Evolutionary conservation across 177 flowering plant genomes (phyloP).

Genomic region (Telopea speciosissima): DNA sequence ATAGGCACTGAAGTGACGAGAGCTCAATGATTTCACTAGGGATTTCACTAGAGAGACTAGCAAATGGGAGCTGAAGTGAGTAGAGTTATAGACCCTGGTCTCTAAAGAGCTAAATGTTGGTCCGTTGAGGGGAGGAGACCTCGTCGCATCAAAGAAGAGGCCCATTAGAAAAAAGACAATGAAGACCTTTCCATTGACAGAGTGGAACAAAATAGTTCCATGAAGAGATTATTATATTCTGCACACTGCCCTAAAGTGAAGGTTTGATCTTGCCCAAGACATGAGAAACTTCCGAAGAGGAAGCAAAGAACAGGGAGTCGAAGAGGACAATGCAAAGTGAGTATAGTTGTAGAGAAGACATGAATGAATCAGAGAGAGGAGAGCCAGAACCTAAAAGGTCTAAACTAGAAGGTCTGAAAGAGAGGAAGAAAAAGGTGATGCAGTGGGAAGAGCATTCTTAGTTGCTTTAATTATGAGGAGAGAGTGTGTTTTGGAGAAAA

Average conservation of each 20-base stretch:
- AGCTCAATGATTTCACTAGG: constrained; percentile 81
- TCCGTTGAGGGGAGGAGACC: constrained; percentile 48
- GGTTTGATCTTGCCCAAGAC: constrained; percentile 60
- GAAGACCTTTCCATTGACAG: constrained; percentile 88
- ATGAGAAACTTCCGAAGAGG: constrained; percentile 58
- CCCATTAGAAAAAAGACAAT: constrained; percentile 69
- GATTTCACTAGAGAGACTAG: constrained; percentile 67
- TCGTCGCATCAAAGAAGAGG: constrained; percentile 46
- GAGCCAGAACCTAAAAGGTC: neutral
- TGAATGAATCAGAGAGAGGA: constrained; percentile 17
- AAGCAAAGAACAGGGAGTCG: constrained; percentile 21
- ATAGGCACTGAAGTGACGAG: constrained; percentile 58
- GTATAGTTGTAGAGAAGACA: constrained; percentile 29
- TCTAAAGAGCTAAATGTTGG: constrained; percentile 40
- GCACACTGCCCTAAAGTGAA: constrained; percentile 55
- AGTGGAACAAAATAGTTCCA: constrained; percentile 84
- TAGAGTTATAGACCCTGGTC: constrained; percentile 66
- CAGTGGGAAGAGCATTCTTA: neutral
- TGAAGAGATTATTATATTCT: constrained; percentile 58
- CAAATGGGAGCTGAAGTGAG: constrained; percentile 83
- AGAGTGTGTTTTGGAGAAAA: too few relatives aligned
- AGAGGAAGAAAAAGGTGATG: neutral
- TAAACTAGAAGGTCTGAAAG: too few relatives aligned
- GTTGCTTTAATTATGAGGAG: too few relatives aligned
- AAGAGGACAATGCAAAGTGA: constrained; percentile 14